Percentiles rank a stretch among this genome's conserved stretches.
phyloP scores from a whole-genome alignment of 225 moss, liverwort and hornwort genomes.

The Polytrichum commune region DNA sequence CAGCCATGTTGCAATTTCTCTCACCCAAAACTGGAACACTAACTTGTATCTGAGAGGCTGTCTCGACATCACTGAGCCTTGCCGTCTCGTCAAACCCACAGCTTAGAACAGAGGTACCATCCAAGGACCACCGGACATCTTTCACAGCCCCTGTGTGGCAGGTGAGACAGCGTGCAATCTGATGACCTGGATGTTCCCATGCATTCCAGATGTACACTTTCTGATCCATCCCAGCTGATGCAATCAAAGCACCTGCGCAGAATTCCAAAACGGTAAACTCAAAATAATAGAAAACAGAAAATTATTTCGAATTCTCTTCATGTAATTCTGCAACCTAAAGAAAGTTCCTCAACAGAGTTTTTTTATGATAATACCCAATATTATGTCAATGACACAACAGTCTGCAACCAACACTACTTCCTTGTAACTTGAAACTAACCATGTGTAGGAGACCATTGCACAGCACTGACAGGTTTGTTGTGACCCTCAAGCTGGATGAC shows the following conservation, averaged over 20 bases:
- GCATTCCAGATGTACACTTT: slow-evolving; percentile 79
- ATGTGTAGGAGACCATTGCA: slow-evolving; percentile 90
- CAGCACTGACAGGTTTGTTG: slow-evolving; percentile 66
- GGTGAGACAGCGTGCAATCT: slow-evolving; percentile 57
- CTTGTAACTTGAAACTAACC: slow-evolving; percentile 33
- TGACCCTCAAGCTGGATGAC: slow-evolving; percentile 64
- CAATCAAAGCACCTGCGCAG: slow-evolving; percentile 76
- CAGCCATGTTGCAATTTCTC: slow-evolving; percentile 18
- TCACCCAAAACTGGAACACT: slow-evolving; percentile 45
- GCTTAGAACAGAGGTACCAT: slow-evolving; percentile 67
- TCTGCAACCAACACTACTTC: neutral
- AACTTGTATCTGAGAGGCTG: slow-evolving; percentile 69
- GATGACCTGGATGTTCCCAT: slow-evolving; percentile 66
- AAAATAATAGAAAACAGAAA: no score
- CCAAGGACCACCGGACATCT: slow-evolving; percentile 82
- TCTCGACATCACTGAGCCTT: slow-evolving; percentile 78
- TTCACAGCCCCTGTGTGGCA: slow-evolving; percentile 78
- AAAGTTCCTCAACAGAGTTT: no score
- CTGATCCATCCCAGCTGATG: slow-evolving; percentile 81
- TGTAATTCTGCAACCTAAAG: no score
- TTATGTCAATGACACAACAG: no score
- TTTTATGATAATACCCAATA: no score
- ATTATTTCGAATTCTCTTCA: no score
- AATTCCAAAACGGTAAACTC: slow-evolving; percentile 7
- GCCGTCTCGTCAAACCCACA: slow-evolving; percentile 84